Percentiles rank a stretch among this genome's conserved stretches.
Conservation (phyloP, 2,329 filamentous ascomycete species). For the Aureobasidium zeae region DNA sequence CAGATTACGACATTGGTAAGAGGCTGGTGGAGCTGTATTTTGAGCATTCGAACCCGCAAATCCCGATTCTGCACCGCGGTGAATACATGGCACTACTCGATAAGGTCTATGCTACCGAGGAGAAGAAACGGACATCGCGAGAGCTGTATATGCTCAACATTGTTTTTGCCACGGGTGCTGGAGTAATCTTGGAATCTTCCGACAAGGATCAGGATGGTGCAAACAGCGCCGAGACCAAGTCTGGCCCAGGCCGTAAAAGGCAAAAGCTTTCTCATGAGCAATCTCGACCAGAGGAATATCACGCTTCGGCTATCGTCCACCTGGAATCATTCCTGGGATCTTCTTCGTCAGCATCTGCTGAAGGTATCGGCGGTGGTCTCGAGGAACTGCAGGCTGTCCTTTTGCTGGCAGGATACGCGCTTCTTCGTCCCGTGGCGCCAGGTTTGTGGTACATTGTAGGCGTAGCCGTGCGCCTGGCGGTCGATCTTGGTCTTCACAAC, state of each 20-base stretch:
- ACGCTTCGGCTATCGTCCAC: slow-evolving; percentile 87
- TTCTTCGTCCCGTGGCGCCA: slow-evolving; percentile 82
- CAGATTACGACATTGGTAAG: slow-evolving; percentile 62
- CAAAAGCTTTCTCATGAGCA: slow-evolving; percentile 46
- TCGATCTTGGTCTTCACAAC: slow-evolving; percentile 86
- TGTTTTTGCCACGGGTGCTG: slow-evolving; percentile 90
- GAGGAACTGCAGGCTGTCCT: slow-evolving; percentile 92
- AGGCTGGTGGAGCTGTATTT: slow-evolving; percentile 79
- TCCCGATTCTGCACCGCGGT: slow-evolving; percentile 78
- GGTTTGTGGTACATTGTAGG: slow-evolving; percentile 97
- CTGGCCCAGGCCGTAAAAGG: slow-evolving; percentile 31
- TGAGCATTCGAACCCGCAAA: slow-evolving; percentile 91
- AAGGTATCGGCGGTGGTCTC: slow-evolving; percentile 73
- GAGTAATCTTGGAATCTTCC: slow-evolving; percentile 66
- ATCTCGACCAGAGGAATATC: slow-evolving; percentile 85
- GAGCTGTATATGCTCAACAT: slow-evolving; percentile 95
- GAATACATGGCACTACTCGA: slow-evolving; percentile 89
- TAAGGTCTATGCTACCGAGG: slow-evolving; percentile 62
- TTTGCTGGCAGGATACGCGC: slow-evolving; percentile 79
- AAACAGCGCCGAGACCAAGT: slow-evolving; percentile 28
- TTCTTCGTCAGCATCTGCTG: slow-evolving; percentile 51
- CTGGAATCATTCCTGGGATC: slow-evolving; percentile 68
- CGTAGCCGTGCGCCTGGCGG: slow-evolving; percentile 78
- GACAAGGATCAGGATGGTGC: slow-evolving; percentile 19
- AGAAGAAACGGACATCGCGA: slow-evolving; percentile 58